These are phyloP conservation scores for Penicillium goetzii DNA, from an alignment of 495 filamentous ascomycete species.

Conservation along the genomic window DNA sequence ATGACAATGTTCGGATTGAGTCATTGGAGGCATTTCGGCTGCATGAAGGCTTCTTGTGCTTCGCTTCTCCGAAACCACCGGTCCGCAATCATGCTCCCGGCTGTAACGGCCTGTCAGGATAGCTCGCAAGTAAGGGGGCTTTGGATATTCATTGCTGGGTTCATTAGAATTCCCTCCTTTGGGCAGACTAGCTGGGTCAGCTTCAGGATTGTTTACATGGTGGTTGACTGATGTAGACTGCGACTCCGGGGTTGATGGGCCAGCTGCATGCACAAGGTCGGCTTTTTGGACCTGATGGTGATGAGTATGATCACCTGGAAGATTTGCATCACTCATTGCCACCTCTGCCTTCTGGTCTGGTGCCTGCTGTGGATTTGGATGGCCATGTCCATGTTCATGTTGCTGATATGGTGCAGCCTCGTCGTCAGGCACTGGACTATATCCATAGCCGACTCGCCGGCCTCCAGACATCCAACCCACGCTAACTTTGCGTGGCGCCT, in stretches of 20 bases:
- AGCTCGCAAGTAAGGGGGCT: slow-evolving; percentile 13
- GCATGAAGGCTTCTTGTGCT: slow-evolving; percentile 7
- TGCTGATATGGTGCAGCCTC: slow-evolving; percentile 19
- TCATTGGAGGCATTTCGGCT: slow-evolving; percentile 12
- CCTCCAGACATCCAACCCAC: slow-evolving; percentile 53
- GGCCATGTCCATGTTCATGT: neutral
- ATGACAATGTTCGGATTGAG: slow-evolving; percentile 16
- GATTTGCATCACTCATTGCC: neutral
- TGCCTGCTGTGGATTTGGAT: neutral
- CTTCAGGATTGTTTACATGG: neutral
- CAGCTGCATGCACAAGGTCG: neutral
- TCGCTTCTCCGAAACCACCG: neutral
- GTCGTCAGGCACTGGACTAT: slow-evolving; percentile 36
- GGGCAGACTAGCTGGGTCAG: neutral
- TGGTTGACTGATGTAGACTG: neutral
- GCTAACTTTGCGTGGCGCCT: slow-evolving; percentile 42
- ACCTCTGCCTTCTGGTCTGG: neutral
- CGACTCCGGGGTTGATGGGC: neutral
- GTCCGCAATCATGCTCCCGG: neutral
- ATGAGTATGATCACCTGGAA: neutral
- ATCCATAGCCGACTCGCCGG: slow-evolving; percentile 49
- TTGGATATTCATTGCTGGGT: slow-evolving; percentile 4
- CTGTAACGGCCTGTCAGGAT: slow-evolving; percentile 12
- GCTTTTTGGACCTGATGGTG: neutral
- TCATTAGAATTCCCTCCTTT: neutral